Base-by-base conservation (phyloP, 306 rosid genomes). In the Prunus padus region DNA sequence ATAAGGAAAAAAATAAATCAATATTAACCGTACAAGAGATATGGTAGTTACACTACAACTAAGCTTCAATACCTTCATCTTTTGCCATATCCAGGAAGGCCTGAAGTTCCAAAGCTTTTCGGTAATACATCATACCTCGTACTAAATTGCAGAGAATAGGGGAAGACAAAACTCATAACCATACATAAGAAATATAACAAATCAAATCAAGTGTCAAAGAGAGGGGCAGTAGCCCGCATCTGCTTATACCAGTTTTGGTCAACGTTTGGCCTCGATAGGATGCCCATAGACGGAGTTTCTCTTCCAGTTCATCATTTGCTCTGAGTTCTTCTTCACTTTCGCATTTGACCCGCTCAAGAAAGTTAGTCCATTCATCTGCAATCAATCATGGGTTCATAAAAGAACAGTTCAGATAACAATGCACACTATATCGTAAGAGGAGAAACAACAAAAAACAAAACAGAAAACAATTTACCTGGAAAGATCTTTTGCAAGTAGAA, bases 41-140 rank as follows among this genome's bases (percentile, higher is more conserved):
- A 72, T 67, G 71, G 44, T 37, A 69, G 57, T 42, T 31, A 75
- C 42, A 23, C 18, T 31, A 5, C 71, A 79, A 65, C 63, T 46
- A 75, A 81, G 76, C 46, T 52, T 74, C 64, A 76, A 9, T 88
- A 95, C 98, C 98, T 77, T 82, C 87, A 79, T 86, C 89, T 83
- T 86, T 80, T 76, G 97, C 98, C 96, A 88, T 92, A 79, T 95
- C 98, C 70, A 95, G 91, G 87, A 95, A 95, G 78, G 98, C 97
- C 82, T 89, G 98, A 75, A 95, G 97, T 82, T 92, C 97, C 87
- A 95, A 78, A 60, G 97, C 98, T 90, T 95, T 92, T 28, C 92
- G 96, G 77, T 92, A 72, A 79, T 95, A 95, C 98, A 95, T 95
- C 98, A 95, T 95, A 73, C 98, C 98, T 60, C 98, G 92, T 22